Conservation (phyloP, 2,329 filamentous ascomycete genomes). For the Xylaria sp. region DNA sequence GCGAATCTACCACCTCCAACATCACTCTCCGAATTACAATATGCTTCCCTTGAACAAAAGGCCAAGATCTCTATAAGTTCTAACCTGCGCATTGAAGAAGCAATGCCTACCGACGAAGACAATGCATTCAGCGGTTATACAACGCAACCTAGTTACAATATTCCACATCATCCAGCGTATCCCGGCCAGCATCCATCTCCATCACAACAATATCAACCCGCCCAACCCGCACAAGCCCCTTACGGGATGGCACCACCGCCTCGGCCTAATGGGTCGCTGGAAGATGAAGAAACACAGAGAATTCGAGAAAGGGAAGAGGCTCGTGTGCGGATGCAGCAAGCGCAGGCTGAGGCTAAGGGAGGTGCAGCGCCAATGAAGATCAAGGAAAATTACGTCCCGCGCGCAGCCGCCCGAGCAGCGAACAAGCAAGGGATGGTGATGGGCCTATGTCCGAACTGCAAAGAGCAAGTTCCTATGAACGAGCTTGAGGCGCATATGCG, state of each 20-base stretch:
- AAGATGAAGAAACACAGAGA: constrained; percentile 67
- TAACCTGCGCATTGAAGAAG: constrained; percentile 89
- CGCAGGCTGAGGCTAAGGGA: constrained; percentile 77
- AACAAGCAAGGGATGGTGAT: constrained; percentile 69
- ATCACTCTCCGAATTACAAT: constrained; percentile 88
- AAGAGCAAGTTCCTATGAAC: constrained; percentile 82
- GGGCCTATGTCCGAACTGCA: constrained; percentile 90
- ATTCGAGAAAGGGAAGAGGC: constrained; percentile 68
- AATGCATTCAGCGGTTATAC: constrained; percentile 60
- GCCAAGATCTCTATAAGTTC: constrained; percentile 85
- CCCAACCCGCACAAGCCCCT: constrained; percentile 42
- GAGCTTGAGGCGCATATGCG: constrained; percentile 93
- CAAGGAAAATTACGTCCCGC: constrained; percentile 88
- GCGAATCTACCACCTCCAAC: constrained; percentile 87
- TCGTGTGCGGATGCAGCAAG: constrained; percentile 71
- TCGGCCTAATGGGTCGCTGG: constrained; percentile 49
- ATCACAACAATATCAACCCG: constrained; percentile 43
- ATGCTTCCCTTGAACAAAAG: constrained; percentile 92
- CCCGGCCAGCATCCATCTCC: constrained; percentile 47
- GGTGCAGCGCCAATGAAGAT: constrained; percentile 80
- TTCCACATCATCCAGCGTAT: constrained; percentile 52
- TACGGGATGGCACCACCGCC: constrained; percentile 44
- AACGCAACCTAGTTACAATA: constrained; percentile 44
- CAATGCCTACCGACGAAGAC: constrained; percentile 81
- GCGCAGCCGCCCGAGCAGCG: constrained; percentile 74